Conservation (phyloP, 805 yeast species). For the Grigorovia transvaalensis region DNA sequence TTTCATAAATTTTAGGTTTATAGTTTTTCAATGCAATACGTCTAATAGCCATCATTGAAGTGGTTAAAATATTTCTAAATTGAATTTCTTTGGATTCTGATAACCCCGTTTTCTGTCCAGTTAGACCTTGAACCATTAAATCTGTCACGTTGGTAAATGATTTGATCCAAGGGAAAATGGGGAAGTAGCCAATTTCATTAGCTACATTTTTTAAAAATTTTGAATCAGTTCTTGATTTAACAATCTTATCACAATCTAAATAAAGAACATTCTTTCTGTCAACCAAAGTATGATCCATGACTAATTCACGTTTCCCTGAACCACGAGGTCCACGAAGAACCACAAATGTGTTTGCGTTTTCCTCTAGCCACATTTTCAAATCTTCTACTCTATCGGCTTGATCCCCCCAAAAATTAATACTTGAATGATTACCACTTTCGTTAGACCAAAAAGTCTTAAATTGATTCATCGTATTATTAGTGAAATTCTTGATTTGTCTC, state of each 20-base stretch:
- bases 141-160: slow-evolving; percentile 70
- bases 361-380: slow-evolving; percentile 68
- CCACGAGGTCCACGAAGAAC: slow-evolving; percentile 90
- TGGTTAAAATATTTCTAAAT: slow-evolving; percentile 65
- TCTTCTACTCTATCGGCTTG: slow-evolving; percentile 58
- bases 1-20: slow-evolving; percentile 26
- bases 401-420: slow-evolving; percentile 52
- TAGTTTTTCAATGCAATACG: slow-evolving; percentile 45
- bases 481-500: slow-evolving; percentile 29
- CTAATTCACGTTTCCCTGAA: slow-evolving; percentile 80
- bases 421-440: slow-evolving; percentile 20
- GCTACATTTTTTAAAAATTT: slow-evolving; percentile 61
- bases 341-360: slow-evolving; percentile 83
- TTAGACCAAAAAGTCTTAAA: slow-evolving; percentile 29
- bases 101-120: slow-evolving; percentile 89
- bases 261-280: slow-evolving; percentile 52
- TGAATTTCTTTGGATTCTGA: slow-evolving; percentile 77
- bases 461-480: slow-evolving; percentile 30
- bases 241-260: slow-evolving; percentile 69
- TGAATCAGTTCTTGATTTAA: slow-evolving; percentile 65
- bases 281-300: slow-evolving; percentile 53
- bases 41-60: slow-evolving; percentile 65
- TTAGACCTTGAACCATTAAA: slow-evolving; percentile 76
- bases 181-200: slow-evolving; percentile 76
- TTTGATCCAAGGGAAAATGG: slow-evolving; percentile 88